Conservation (phyloP, 345 rosid genomes). For the Rhizophora apiculata region DNA sequence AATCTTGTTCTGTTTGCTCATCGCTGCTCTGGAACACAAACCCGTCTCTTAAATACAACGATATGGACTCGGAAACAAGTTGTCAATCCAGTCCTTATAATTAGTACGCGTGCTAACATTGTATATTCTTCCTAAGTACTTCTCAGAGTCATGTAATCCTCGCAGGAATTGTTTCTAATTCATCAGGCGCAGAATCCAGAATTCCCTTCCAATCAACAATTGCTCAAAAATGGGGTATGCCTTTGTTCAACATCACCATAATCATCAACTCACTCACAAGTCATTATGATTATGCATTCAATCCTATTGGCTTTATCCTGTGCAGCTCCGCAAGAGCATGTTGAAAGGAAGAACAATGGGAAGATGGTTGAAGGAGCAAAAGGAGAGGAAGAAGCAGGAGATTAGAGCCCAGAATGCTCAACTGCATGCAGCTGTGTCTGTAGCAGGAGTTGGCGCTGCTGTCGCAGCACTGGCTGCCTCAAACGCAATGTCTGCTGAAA, state of each 20-base stretch:
- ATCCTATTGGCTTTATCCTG: neutral
- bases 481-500: slow-evolving; percentile 40
- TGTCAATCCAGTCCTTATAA: no score
- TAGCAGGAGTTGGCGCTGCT: slow-evolving; percentile 90
- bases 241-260: slow-evolving; percentile 9
- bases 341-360: slow-evolving; percentile 74
- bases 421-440: slow-evolving; percentile 88
- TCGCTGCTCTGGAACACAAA: neutral
- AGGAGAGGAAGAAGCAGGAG: slow-evolving; percentile 89
- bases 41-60: neutral
- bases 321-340: slow-evolving; percentile 73
- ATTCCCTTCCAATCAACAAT: slow-evolving; percentile 48
- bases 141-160: slow-evolving; percentile 1
- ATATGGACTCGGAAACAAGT: neutral
- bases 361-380: slow-evolving; percentile 85
- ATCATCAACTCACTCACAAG: neutral
- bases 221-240: slow-evolving; percentile 55
- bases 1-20: neutral
- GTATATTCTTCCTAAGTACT: neutral
- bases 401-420: slow-evolving; percentile 74
- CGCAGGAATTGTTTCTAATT: slow-evolving; percentile 57
- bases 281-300: neutral
- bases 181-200: slow-evolving; percentile 65
- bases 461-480: slow-evolving; percentile 75
- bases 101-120: no score